Percentiles rank a stretch among this genome's conserved stretches.
These are phyloP conservation scores for Forsythia viridissima DNA, from an alignment of 257 asterid genomes.

Conservation along the genomic window DNA sequence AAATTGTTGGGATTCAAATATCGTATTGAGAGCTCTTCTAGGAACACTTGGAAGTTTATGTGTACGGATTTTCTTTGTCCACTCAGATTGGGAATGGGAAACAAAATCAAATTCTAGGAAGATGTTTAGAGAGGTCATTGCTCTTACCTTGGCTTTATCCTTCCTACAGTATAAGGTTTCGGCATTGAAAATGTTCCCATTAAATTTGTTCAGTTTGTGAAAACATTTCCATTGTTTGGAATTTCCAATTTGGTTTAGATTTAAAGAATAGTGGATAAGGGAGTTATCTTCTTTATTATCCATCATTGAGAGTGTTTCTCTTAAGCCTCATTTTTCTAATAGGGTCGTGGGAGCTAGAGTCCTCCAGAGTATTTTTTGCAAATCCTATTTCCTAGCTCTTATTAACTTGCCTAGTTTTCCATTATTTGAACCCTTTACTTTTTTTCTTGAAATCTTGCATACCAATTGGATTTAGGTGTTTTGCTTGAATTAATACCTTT, in stretches of 20 bases:
- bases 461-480: not conserved
- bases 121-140: too few species aligned
- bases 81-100: too few species aligned
- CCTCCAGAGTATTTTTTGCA: not conserved
- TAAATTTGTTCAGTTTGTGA: not conserved
- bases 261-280: not conserved
- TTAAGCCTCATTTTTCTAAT: not conserved
- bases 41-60: too few species aligned
- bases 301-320: not conserved
- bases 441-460: not conserved
- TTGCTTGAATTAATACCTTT: not conserved
- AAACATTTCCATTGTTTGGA: not conserved
- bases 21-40: too few species aligned
- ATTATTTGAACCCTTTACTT: not conserved
- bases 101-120: too few species aligned
- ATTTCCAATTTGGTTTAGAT: not conserved
- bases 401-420: not conserved
- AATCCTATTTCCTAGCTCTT: not conserved
- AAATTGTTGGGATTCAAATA: too few species aligned
- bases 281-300: too few species aligned
- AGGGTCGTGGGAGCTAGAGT: not conserved
- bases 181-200: too few species aligned
- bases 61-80: too few species aligned
- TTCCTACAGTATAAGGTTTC: too few species aligned
- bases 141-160: too few species aligned